These are phyloP conservation scores for Aspergillus ochraceus DNA, from an alignment of 2,329 filamentous ascomycete genomes.

Conservation along the genomic window DNA sequence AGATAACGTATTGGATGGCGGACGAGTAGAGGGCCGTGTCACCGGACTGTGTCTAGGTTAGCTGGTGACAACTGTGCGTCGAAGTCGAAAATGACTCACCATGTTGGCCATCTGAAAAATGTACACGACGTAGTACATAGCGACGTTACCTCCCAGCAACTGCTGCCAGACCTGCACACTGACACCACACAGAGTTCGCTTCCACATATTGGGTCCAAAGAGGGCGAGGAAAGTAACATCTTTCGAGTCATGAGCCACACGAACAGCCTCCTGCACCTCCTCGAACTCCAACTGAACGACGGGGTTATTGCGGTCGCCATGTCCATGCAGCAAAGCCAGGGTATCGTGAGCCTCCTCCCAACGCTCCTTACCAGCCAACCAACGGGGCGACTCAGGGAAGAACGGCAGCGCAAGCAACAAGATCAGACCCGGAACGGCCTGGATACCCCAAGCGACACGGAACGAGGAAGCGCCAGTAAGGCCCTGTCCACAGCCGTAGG, in stretches of 20 bases:
- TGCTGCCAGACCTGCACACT: constrained; percentile 60
- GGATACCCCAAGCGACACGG: constrained; percentile 63
- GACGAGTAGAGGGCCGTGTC: constrained; percentile 52
- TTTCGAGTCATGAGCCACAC: constrained; percentile 31
- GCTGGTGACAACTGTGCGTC: background rate
- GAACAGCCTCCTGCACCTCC: constrained; percentile 36
- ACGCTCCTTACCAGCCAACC: constrained; percentile 61
- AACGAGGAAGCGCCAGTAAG: constrained; percentile 48
- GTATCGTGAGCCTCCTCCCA: constrained; percentile 54
- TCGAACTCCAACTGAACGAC: constrained; percentile 56
- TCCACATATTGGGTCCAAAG: constrained; percentile 51
- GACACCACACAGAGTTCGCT: constrained; percentile 53
- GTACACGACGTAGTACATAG: constrained; percentile 62
- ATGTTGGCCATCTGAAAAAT: constrained; percentile 62
- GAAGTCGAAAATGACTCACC: constrained; percentile 16
- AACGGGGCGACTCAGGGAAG: constrained; percentile 62
- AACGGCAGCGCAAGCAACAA: constrained; percentile 57
- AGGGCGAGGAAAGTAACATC: constrained; percentile 41
- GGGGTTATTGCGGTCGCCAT: constrained; percentile 55
- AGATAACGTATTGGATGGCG: constrained; percentile 59
- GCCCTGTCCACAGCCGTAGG: constrained; percentile 38
- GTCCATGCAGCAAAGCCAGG: constrained; percentile 59
- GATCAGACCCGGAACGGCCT: constrained; percentile 60
- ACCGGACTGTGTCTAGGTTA: constrained; percentile 29
- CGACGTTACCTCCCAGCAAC: constrained; percentile 58